A percentile compares a stretch with the other conserved stretches of the same genome.
Conservation (phyloP, 1,284 basidiomycete genomes). For the Cryptococcus sp. region DNA sequence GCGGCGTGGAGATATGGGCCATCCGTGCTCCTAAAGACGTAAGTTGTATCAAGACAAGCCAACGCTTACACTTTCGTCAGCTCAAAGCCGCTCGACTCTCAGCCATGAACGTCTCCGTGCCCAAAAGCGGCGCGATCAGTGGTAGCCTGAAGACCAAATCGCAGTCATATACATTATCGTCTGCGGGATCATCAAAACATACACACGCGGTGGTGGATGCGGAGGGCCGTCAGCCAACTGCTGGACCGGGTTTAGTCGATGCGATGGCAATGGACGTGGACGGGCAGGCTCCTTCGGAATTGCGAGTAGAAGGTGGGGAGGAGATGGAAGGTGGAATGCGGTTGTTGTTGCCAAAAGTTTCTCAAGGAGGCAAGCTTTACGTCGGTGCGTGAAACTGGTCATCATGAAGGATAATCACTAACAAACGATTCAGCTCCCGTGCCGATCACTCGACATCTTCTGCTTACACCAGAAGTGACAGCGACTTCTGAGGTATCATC, state of each 20-base stretch:
- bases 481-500: neutral
- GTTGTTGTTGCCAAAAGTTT: conserved; percentile 42
- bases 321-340: conserved; percentile 48
- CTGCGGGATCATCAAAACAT: conserved; percentile 21
- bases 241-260: conserved; percentile 35
- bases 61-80: conserved; percentile 15
- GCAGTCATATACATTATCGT: conserved; percentile 30
- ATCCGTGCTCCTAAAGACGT: conserved; percentile 49
- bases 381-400: conserved; percentile 34
- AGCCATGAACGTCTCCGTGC: conserved; percentile 18
- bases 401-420: neutral
- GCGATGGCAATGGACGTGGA: conserved; percentile 33
- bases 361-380: conserved; percentile 35
- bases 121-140: conserved; percentile 8
- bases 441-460: conserved; percentile 38
- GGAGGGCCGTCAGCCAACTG: conserved; percentile 34
- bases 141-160: conserved; percentile 36
- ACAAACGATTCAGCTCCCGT: conserved; percentile 36
- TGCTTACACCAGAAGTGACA: conserved; percentile 37
- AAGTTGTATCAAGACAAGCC: conserved; percentile 7
- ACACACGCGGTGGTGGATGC: conserved; percentile 21
- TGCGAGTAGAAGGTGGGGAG: conserved; percentile 37
- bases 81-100: conserved; percentile 45
- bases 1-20: conserved; percentile 49
- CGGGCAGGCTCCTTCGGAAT: conserved; percentile 7